Base-by-base conservation (phyloP, 129 eudicot species). In the Lactuca saligna region DNA sequence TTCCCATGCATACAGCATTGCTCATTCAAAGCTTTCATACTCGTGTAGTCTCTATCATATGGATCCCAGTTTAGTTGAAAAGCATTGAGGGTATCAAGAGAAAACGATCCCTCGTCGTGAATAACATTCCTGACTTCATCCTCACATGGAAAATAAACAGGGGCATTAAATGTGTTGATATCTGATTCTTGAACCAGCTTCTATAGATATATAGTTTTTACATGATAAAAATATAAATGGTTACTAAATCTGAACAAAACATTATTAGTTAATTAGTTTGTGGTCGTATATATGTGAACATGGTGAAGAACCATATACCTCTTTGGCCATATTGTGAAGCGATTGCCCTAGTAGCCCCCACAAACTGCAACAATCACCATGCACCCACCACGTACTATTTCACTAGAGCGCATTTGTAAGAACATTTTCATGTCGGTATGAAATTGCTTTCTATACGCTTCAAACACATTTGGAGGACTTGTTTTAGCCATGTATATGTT, bases 391-490 rank as follows among this genome's bases (percentile, higher is more conserved):
- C 35, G 10, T 12, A 46, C 50, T 42, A 80, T 7, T 75, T 80
- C 84, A 35, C 38, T 13, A 3, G 78, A 60, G 0, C 84, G 68
- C 4, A 29, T 2, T 7, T 62, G 49, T 33, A 80, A 42, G 41
- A 80, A 75, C 13, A 6, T 69, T 31, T 65, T 69, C 65, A 80
- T 75, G 48, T 80, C 84, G 9, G 11, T 44, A 25, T 16, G 20
- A 54, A 20, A 80, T 75, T 80, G 84, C 35, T 58, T 75, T 32
- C 38, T 6, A 55, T 78, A 82, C 12, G 83, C 80, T 49, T 73
- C 62, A 14, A 55, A 73, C 38, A 82, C 82, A 34, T 74, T 67
- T 12, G 80, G 73, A 48, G 86, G 83, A 68, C 78, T 74, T 34
- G 78, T 64, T 17, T 25, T 59, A n/a, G 81, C 62, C 15, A 82